Evolutionary conservation across 352 stramenopile genomes (phyloP), one percentile per base, ranked within the genome.

Genomic region (Pythium folliculosum): DNA sequence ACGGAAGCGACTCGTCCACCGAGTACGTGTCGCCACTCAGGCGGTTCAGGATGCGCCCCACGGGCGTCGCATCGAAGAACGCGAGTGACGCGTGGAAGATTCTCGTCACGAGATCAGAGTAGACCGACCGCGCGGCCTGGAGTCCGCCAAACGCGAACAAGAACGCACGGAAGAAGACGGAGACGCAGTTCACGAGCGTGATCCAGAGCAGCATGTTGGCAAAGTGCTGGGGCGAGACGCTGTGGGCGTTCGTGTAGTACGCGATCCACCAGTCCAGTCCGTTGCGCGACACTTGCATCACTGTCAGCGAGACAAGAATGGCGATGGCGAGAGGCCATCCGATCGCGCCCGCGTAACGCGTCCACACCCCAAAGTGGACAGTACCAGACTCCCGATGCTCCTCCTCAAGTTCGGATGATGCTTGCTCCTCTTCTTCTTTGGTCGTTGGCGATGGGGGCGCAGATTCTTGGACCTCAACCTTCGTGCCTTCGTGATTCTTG

Each of bases 1-100:
- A 97, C 8, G 91, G 90, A 16, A 97, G 70, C 17, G 84, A 91
- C 64, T 96, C 87, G 69, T 97, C 90, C 9, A 97, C 77, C 4
- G 80, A 72, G 57, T 94, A 96, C 10, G 85, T 92, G 53, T 96
- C 86, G 9, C 84, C 81, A 25, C 85, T 91, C n/a, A 94, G 60
- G 12, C 88, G 75, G 35, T 96, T 96, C 2, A 94, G 67, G 40
- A 96, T 80, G 16, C 84, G 84, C 0, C 86, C 88, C 17, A 80
- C 64, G 2, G 88, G 85, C 13, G 82, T 94, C 22, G 53, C 59
- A 50, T 91, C 84, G 48, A 93, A 96, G 57, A 94, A 96, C 6
- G 54, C 47, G 12, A 94, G 63, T 13, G 84, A 72, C 3, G 88
- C 75, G 17, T 65, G 51, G 49, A 94, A 91, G 9, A 96, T 70